Base-by-base conservation (phyloP, 1,284 basidiomycete species). In the Trametes sp. region DNA sequence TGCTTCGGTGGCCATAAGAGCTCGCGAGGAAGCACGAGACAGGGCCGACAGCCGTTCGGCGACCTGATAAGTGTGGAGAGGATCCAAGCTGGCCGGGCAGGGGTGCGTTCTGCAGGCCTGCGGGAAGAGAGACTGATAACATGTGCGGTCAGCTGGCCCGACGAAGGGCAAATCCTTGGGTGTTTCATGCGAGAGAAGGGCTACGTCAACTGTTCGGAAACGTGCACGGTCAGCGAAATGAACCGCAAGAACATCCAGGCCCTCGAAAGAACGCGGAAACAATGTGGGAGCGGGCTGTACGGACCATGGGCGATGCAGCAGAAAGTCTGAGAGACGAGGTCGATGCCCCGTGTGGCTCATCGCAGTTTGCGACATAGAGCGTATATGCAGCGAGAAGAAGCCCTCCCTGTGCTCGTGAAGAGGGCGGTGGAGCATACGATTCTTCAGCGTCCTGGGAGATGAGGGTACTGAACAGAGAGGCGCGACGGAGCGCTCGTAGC, bases 11-110 rank as follows among this genome's bases (percentile, higher is more conserved):
- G 29, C 46, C 21, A 24, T 41, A 29, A 4, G 42, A 13, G 26
- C 48, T 46, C 16, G 35, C 36, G 38, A 41, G 26, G 48, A 24
- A 21, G 26, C 11, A 26, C 46, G 24, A 51, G 16, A 28, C 6
- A 33, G 57, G 57, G 41, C 57, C 57, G 50, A 29, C 11, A 53
- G 21, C 42, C 57, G 57, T 59, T 36, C 33, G 33, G 10, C 29
- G 16, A 31, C 50, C 57, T 28, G 28, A 46, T 24, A 31, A 11
- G 52, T 44, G 11, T 23, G 21, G 11, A 1, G 38, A 13, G 16
- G 19, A 54, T 44, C 52, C 52, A 5, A 44, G 31, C 9, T 42
- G 13, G 38, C 52, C 26, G 52, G 31, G 2, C 26, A 11, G 19
- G 35, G 23, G 28, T 19, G 24, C 35, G 51, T 24, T 7, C 23